Evolutionary conservation across 1,139 yeast species (phyloP), one percentile per base, ranked within the genome.

Genomic region (Pichiaceae sp.): DNA sequence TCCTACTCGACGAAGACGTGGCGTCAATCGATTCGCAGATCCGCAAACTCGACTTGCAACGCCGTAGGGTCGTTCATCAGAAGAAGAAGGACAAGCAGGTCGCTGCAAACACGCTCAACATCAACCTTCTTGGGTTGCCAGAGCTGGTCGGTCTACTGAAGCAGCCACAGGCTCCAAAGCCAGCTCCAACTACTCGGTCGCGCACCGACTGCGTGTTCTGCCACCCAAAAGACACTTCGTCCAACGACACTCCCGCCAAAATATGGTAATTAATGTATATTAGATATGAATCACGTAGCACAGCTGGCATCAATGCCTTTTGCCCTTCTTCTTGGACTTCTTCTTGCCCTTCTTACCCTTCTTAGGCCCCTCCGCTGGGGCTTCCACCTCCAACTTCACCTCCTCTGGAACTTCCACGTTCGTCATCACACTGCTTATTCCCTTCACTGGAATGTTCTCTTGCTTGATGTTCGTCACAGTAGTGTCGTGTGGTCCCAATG

Each of bases 401-500:
- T 20, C 33, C 39, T 19, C 38, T 42, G 33, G 33, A 17, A 42
- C 38, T 28, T 46, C 50, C 17, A 34, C 42, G 31, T 46, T 43
- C 16, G 58, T 47, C 48, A 57, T 44, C 6, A 59, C 46, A 18
- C 59, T 47, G 4, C 59, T 46, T 28, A 57, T 46, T 0, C 64
- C 64, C 37, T 53, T 45, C 17, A 48, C 40, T 30, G 47, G 44
- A 14, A 30, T 24, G 14, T 9, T 16, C 32, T 29, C 19, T 6
- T 29, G 19, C 25, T 44, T 39, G 17, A 41, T 40, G 34, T 37
- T 42, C 34, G 17, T 16, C 15, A 23, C 17, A 34, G 34, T 38
- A 34, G 46, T 82, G 3, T 93, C 91, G 42, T 73, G 69, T 3
- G 96, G 96, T 0, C 96, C 96, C 36, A 87, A 55, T n/a, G 89